Base-by-base conservation (phyloP, 768 basidiomycete genomes). In the Lyophyllum atratum region DNA sequence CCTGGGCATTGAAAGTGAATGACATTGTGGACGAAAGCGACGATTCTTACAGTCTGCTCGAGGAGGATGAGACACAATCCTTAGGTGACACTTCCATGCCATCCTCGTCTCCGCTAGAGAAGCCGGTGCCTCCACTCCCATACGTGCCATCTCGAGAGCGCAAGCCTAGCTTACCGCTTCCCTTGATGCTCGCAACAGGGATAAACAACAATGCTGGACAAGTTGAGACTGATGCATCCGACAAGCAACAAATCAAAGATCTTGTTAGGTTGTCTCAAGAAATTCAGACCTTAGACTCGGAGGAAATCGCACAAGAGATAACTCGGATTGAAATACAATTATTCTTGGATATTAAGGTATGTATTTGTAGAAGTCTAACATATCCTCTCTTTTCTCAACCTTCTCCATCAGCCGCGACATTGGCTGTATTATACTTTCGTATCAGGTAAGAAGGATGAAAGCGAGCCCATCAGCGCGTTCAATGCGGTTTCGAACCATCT, bases 231-330 rank as follows among this genome's bases (percentile, higher is more conserved):
- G 82, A 85, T 33, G 69, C 74, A 31, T 72, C 80, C 6, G 69
- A 80, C 39, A 86, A 85, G 66, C 80, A 84, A 26, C 80, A 85
- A 19, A 70, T 92, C 29, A 87, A 83, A 68, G 85, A 86, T 43
- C 78, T 93, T 19, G 73, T 77, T 34, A 83, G 73, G 59, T 70
- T 87, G 44, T 82, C 88, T 9, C 72, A 82, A 52, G 85, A 85
- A 51, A 69, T 93, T 6, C 74, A 82, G 59, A 70, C 68, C 21
- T 71, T 79, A 15, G 87, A 89, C 58, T 75, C 88, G 5, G 78
- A 78, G 21, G 84, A 86, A 22, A 84, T 96, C 59, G 94, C 94
- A 0, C 83, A 91, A 62, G 92, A 95, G 72, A 91, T 97, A 62
- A 95, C 93, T 37, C 81, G 86, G 48, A 71, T 89, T 40, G 86